Conservation (phyloP, 306 rosid genomes). For the Ziziphus jujuba region DNA sequence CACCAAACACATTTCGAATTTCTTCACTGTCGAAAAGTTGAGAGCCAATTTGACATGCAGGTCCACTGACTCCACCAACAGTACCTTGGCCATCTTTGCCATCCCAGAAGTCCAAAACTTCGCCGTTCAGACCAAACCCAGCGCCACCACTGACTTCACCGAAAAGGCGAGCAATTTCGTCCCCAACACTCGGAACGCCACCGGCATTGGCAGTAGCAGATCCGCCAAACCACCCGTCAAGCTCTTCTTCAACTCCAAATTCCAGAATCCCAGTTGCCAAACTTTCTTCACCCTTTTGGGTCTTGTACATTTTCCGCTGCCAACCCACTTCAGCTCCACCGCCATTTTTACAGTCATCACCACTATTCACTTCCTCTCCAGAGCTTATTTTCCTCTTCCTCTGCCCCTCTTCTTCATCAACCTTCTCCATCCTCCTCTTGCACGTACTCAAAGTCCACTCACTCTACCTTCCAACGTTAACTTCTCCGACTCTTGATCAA, state of each 20-base stretch:
- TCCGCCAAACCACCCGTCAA: slow-evolving; percentile 13
- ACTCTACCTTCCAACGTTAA: no score
- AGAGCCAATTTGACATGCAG: slow-evolving; percentile 24
- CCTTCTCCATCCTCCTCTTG: slow-evolving; percentile 16
- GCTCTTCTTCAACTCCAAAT: slow-evolving; percentile 13
- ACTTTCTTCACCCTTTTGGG: slow-evolving; percentile 15
- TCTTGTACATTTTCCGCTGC: slow-evolving; percentile 5
- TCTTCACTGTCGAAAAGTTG: slow-evolving; percentile 25
- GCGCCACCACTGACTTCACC: slow-evolving; percentile 30
- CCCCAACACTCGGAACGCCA: slow-evolving; percentile 18
- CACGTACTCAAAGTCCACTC: no score
- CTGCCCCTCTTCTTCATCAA: neutral
- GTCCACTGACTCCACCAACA: slow-evolving; percentile 19
- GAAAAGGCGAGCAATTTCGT: slow-evolving; percentile 26
- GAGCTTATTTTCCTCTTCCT: slow-evolving; percentile 12
- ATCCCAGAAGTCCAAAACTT: slow-evolving; percentile 1
- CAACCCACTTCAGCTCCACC: slow-evolving; percentile 10
- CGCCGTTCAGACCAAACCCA: slow-evolving; percentile 3
- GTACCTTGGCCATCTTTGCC: slow-evolving; percentile 24
- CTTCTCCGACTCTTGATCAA: no score
- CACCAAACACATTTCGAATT: slow-evolving; percentile 25
- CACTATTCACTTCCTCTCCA: slow-evolving; percentile 11
- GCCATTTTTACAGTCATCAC: slow-evolving; percentile 16
- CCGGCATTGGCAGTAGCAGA: neutral
- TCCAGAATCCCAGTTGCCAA: slow-evolving; percentile 28